Evolutionary conservation across 2,329 filamentous ascomycete genomes (phyloP).

Genomic region (Xylaria sp.): DNA sequence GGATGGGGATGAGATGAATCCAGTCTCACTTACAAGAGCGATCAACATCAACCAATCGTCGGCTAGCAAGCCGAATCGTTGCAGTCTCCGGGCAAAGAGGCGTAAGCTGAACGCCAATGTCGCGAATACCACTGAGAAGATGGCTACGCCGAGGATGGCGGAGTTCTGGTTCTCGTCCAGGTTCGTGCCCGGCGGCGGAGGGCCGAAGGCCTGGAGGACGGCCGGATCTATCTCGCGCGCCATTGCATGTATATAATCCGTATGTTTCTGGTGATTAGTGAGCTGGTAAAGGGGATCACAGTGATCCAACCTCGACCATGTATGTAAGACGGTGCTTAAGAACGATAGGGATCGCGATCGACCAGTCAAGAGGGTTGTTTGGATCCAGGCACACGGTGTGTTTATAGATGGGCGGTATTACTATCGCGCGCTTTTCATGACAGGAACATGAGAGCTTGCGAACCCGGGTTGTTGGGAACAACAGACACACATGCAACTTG

Average conservation of each 20-base stretch:
- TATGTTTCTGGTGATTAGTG: neutral
- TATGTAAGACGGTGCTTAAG: neutral
- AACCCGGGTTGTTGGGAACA: too few relatives aligned
- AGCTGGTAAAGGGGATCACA: neutral
- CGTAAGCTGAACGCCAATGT: conserved; percentile 20
- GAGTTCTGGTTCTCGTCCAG: conserved; percentile 16
- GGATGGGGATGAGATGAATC: neutral
- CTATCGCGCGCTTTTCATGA: conserved; percentile 8
- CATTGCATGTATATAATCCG: conserved; percentile 6
- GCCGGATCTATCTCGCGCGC: conserved; percentile 17
- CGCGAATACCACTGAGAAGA: conserved; percentile 20
- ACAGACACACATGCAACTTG: too few relatives aligned
- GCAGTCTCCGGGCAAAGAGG: conserved; percentile 22
- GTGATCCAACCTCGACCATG: conserved; percentile 1
- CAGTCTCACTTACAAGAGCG: conserved; percentile 20
- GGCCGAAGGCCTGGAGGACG: conserved; percentile 17
- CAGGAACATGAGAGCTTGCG: neutral
- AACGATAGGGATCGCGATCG: conserved; percentile 2
- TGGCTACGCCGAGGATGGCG: conserved; percentile 22
- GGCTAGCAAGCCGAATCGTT: conserved; percentile 23
- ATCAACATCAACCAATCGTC: conserved; percentile 26
- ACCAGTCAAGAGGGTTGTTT: conserved; percentile 1
- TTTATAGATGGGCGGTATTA: too few relatives aligned
- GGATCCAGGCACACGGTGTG: too few relatives aligned
- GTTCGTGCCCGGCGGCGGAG: conserved; percentile 19